Conservation (phyloP, 2,329 filamentous ascomycete genomes). For the Plenodomus biglobosus region DNA sequence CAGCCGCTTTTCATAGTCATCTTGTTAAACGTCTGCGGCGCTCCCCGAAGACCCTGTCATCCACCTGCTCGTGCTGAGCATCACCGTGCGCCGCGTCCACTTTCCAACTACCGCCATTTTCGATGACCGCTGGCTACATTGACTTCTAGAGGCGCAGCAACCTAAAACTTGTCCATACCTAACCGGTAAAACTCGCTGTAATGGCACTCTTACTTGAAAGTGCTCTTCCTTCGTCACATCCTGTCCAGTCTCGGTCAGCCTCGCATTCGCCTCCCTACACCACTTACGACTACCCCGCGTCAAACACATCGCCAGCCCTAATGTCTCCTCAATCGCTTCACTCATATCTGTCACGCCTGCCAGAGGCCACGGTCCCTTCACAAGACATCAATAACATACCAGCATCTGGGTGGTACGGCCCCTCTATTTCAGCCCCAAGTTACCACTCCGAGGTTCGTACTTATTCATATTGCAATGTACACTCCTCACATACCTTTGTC, state of each 20-base stretch:
- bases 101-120: slow-evolving; percentile 10
- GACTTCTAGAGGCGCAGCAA: slow-evolving; percentile 19
- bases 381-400: slow-evolving; percentile 28
- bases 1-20: slow-evolving; percentile 16
- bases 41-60: slow-evolving; percentile 18
- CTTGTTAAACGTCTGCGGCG: slow-evolving; percentile 28
- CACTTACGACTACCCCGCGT: slow-evolving; percentile 27
- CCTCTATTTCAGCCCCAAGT: slow-evolving; percentile 34
- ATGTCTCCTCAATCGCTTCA: slow-evolving; percentile 39
- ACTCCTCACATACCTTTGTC: slow-evolving; percentile 10
- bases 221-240: slow-evolving; percentile 40
- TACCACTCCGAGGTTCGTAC: slow-evolving; percentile 33
- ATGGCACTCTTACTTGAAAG: slow-evolving; percentile 42
- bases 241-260: slow-evolving; percentile 28
- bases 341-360: slow-evolving; percentile 33
- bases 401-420: slow-evolving; percentile 35
- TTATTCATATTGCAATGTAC: slow-evolving; percentile 8
- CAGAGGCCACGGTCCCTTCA: slow-evolving; percentile 30
- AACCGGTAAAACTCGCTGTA: slow-evolving; percentile 15
- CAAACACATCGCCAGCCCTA: slow-evolving; percentile 30
- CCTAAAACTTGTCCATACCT: slow-evolving; percentile 9
- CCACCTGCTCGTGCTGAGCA: slow-evolving; percentile 11
- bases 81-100: slow-evolving; percentile 8
- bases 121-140: slow-evolving; percentile 13
- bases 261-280: slow-evolving; percentile 35